Evolutionary conservation across 495 filamentous ascomycete species (phyloP).

Genomic region (Hypoxylon intermedium): DNA sequence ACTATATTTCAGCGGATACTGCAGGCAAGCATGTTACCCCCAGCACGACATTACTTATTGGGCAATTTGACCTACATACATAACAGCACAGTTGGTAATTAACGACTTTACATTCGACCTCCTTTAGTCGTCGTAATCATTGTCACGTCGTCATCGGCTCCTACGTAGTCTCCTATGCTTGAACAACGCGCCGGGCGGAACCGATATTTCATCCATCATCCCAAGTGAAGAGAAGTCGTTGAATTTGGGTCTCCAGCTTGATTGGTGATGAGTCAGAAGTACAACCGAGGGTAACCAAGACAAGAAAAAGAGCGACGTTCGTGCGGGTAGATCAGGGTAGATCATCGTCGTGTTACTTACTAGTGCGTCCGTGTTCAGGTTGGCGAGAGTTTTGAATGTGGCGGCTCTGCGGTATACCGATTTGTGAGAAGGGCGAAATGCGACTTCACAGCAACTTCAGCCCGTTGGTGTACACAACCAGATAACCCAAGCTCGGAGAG

Average conservation of each 20-base stretch:
- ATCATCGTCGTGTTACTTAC: slow-evolving; percentile 17
- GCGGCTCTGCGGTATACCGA: slow-evolving; percentile 36
- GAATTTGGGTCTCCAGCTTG: background rate
- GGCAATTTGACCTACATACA: background rate
- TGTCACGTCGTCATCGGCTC: slow-evolving; percentile 22
- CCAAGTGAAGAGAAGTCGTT: slow-evolving; percentile 11
- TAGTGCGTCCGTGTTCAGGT: slow-evolving; percentile 17
- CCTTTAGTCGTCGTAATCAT: slow-evolving; percentile 19
- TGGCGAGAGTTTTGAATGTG: background rate
- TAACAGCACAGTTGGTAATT: background rate
- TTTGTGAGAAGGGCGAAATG: slow-evolving; percentile 16
- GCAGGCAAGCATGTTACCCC: slow-evolving; percentile 37
- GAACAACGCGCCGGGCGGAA: no score
- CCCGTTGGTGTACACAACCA: background rate
- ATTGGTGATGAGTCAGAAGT: slow-evolving; percentile 28
- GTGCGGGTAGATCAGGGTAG: slow-evolving; percentile 34
- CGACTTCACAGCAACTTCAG: slow-evolving; percentile 15
- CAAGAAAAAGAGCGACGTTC: slow-evolving; percentile 11
- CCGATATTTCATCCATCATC: background rate
- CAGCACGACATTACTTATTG: slow-evolving; percentile 22
- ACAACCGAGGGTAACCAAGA: slow-evolving; percentile 17
- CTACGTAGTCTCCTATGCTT: no score
- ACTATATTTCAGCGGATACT: slow-evolving; percentile 16
- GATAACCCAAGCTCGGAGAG: slow-evolving; percentile 3
- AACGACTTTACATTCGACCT: slow-evolving; percentile 11